A percentile compares a stretch with the other conserved stretches of the same genome.
Evolutionary conservation across 2,329 filamentous ascomycete genomes (phyloP).

Genomic region (Nemania abortiva): DNA sequence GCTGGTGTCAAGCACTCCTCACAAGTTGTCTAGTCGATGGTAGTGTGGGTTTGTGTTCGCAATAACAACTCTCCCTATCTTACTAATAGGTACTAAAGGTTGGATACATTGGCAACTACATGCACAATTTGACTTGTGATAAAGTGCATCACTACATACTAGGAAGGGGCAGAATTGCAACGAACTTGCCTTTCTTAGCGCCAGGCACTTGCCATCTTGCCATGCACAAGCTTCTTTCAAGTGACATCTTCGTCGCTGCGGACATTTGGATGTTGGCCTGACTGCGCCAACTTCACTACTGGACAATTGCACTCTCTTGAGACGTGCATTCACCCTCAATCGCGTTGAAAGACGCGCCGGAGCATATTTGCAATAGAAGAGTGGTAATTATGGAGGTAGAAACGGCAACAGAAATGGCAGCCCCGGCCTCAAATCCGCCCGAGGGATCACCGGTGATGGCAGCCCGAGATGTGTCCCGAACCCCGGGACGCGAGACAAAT

Average conservation of each 20-base stretch:
- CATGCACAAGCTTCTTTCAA: conserved; percentile 6
- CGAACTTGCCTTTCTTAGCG: neutral
- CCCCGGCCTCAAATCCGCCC: neutral
- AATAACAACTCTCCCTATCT: neutral
- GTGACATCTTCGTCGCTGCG: conserved; percentile 19
- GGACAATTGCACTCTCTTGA: neutral
- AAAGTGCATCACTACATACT: neutral
- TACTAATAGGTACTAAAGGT: neutral
- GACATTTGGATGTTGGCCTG: neutral
- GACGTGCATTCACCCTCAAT: neutral
- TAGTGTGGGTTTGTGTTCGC: neutral
- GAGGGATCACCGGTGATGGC: conserved; percentile 6
- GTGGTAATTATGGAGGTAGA: conserved; percentile 19
- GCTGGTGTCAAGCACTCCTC: neutral
- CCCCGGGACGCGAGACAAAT: conserved; percentile 14
- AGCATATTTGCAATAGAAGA: neutral
- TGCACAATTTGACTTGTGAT: neutral
- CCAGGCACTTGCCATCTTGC: neutral
- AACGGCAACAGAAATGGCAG: neutral
- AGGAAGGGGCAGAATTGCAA: neutral
- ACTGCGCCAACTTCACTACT: conserved; percentile 5
- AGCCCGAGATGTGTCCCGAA: conserved; percentile 14
- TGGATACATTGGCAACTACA: neutral
- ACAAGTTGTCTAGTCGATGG: neutral
- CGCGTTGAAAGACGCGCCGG: neutral